Conservation (phyloP, 2,329 filamentous ascomycete species). For the Aspergillus intermedius region DNA sequence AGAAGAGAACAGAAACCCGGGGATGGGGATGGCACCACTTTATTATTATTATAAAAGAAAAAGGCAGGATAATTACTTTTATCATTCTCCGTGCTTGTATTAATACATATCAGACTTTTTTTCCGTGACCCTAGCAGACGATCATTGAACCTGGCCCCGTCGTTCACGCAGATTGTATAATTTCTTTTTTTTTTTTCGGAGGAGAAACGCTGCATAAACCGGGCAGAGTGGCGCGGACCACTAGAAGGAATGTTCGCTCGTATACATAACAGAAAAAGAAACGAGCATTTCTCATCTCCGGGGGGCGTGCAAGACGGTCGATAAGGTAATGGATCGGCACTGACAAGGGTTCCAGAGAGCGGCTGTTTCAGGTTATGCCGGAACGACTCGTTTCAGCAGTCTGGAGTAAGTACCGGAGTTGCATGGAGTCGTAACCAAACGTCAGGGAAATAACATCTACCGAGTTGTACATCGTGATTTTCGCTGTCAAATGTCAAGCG, state of each 20-base stretch:
- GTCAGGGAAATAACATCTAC: too few species aligned
- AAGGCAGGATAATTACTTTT: too few species aligned
- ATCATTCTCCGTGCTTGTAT: too few species aligned
- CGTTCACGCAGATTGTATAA: neutral
- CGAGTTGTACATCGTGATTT: too few species aligned
- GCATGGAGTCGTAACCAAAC: too few species aligned
- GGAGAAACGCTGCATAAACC: neutral
- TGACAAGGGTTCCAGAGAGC: neutral
- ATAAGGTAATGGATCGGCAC: neutral
- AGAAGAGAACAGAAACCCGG: neutral
- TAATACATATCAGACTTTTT: neutral
- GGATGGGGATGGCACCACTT: neutral
- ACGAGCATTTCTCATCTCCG: neutral
- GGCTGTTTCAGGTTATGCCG: neutral
- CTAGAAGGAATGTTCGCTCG: neutral
- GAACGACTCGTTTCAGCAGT: too few species aligned
- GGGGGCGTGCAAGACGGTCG: neutral
- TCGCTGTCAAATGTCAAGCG: too few species aligned
- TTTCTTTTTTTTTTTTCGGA: neutral
- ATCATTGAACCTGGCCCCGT: neutral
- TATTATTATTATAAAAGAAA: neutral
- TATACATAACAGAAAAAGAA: neutral
- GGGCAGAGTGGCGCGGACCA: neutral
- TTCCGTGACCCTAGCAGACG: neutral
- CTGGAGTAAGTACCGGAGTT: too few species aligned